Conservation (phyloP, 306 rosid species). For the Acacia confusa region DNA sequence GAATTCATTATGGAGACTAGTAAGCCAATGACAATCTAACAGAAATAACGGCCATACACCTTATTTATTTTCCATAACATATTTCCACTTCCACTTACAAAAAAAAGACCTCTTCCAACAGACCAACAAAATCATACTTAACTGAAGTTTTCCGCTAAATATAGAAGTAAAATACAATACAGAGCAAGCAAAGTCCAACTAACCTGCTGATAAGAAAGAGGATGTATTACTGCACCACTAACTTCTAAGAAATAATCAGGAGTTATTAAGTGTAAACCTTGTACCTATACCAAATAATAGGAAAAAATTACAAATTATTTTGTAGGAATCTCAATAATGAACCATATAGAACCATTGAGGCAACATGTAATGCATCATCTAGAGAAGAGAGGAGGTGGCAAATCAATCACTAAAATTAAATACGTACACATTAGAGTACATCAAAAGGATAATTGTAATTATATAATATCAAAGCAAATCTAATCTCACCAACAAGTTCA, state of each 20-base stretch:
- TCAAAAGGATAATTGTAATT: slow-evolving; percentile 17
- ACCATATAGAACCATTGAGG: not conserved
- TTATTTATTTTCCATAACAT: no score
- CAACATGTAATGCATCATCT: not conserved
- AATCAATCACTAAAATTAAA: slow-evolving; percentile 14
- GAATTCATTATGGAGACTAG: no score
- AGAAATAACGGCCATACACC: no score
- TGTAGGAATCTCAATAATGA: not conserved
- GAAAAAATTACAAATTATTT: not conserved
- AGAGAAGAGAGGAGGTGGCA: slow-evolving; percentile 17
- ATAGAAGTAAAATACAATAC: slow-evolving; percentile 19
- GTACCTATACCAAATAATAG: slow-evolving; percentile 63
- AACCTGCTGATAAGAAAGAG: slow-evolving; percentile 99
- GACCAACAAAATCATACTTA: slow-evolving; percentile 17
- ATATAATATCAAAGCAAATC: slow-evolving; percentile 22
- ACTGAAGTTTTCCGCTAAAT: not conserved
- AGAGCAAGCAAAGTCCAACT: slow-evolving; percentile 36
- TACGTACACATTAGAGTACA: slow-evolving; percentile 9
- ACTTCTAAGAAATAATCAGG: slow-evolving; percentile 89
- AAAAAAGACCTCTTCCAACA: no score
- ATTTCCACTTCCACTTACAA: no score
- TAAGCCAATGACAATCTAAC: no score
- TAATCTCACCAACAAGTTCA: slow-evolving; percentile 68
- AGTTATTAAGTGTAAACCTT: slow-evolving; percentile 89
- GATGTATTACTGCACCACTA: slow-evolving; percentile 94